phyloP scores from a whole-genome alignment of 805 yeast species.

The Kockiozyma suomiensis region DNA sequence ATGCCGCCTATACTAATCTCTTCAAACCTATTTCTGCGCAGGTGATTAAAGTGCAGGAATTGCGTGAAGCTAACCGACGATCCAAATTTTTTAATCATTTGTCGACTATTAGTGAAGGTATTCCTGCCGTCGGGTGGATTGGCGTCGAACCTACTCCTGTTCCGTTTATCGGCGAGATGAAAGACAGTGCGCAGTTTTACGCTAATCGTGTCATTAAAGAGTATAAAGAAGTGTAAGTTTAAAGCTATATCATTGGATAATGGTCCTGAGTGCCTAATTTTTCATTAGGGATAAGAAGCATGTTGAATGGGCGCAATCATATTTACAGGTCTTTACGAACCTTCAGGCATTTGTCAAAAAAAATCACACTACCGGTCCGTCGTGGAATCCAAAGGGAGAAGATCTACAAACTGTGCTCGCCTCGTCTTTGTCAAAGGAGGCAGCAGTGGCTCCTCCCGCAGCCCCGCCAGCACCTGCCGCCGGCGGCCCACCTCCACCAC shows the following conservation, averaged over 20 bases:
- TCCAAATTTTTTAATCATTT: constrained; percentile 69
- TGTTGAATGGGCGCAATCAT: constrained; percentile 78
- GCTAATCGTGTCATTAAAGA: constrained; percentile 87
- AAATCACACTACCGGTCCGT: constrained; percentile 79
- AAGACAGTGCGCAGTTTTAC: constrained; percentile 93
- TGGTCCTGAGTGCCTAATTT: not conserved
- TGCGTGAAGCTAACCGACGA: constrained; percentile 75
- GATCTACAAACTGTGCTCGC: constrained; percentile 52
- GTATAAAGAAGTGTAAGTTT: constrained; percentile 56
- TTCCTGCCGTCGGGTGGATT: constrained; percentile 91
- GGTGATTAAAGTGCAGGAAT: constrained; percentile 58
- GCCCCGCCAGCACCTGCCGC: constrained; percentile 45
- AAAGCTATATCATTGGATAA: not conserved
- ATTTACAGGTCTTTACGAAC: constrained; percentile 64
- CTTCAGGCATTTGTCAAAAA: constrained; percentile 75
- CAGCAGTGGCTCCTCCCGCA: constrained; percentile 46
- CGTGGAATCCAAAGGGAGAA: constrained; percentile 69
- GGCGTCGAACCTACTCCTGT: constrained; percentile 69
- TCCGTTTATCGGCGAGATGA: constrained; percentile 74
- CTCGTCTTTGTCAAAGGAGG: constrained; percentile 42
- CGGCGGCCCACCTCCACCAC: constrained; percentile 79
- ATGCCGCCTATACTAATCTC: constrained; percentile 55
- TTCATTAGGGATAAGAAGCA: constrained; percentile 54
- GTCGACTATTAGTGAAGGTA: constrained; percentile 85
- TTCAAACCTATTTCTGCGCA: constrained; percentile 68